Evolutionary conservation across 208 protist genomes (phyloP).

Genomic region (Vickermania ingenoplastis): DNA sequence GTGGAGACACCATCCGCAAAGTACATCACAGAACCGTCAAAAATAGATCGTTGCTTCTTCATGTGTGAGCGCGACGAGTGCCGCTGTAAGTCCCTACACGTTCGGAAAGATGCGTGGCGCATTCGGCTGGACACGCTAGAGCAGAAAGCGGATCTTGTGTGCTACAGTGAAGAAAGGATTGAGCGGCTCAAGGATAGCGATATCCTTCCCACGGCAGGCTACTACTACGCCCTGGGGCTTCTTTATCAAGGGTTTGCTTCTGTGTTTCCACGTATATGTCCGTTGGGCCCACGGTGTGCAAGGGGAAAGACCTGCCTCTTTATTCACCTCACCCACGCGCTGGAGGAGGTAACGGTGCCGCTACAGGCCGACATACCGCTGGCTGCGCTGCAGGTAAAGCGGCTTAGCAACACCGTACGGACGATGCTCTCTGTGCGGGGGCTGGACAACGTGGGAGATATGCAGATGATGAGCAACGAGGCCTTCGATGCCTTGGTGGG

Average conservation of each 20-base stretch:
- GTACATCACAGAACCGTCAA: constrained; percentile 46
- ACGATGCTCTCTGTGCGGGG: constrained; percentile 37
- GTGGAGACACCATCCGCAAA: constrained; percentile 61
- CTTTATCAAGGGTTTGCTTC: constrained; percentile 39
- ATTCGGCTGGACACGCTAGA: constrained; percentile 51
- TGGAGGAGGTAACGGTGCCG: constrained; percentile 3
- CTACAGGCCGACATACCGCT: constrained; percentile 25
- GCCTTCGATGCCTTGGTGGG: constrained; percentile 60
- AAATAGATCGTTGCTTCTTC: constrained; percentile 60
- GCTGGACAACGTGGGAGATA: constrained; percentile 58
- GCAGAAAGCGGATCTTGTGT: constrained; percentile 14
- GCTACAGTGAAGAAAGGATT: constrained; percentile 1
- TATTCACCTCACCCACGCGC: constrained; percentile 47
- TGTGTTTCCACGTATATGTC: constrained; percentile 66
- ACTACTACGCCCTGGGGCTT: constrained; percentile 63
- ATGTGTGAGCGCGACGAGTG: constrained; percentile 39
- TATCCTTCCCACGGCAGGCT: constrained; percentile 61
- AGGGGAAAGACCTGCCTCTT: constrained; percentile 65
- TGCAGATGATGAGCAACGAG: constrained; percentile 59
- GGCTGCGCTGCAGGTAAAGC: not conserved
- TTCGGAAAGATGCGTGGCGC: constrained; percentile 30
- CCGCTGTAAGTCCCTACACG: constrained; percentile 48
- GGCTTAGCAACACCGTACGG: constrained; percentile 6
- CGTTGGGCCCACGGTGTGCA: constrained; percentile 50
- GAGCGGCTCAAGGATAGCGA: constrained; percentile 26